Evolutionary conservation across 2,329 filamentous ascomycete genomes (phyloP).

Genomic region (Teratosphaeria destructans): DNA sequence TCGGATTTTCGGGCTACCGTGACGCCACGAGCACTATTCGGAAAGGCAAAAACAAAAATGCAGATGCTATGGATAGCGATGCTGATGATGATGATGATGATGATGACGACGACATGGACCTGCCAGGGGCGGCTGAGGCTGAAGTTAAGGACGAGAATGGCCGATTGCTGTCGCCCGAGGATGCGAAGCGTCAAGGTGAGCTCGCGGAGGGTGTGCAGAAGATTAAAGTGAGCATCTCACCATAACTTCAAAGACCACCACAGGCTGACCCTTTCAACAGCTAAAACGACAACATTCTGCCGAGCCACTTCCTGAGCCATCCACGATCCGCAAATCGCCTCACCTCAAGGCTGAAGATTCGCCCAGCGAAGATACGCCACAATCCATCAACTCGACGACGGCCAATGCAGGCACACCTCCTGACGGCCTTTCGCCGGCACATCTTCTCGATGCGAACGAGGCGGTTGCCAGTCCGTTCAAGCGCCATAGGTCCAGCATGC

Average conservation of each 20-base stretch:
- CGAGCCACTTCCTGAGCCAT: slow-evolving; percentile 47
- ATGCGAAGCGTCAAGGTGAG: slow-evolving; percentile 61
- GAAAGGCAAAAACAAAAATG: slow-evolving; percentile 39
- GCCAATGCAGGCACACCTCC: slow-evolving; percentile 25
- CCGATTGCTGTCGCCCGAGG: slow-evolving; percentile 52
- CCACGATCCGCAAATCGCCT: slow-evolving; percentile 35
- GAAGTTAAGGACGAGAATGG: slow-evolving; percentile 52
- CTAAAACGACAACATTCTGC: slow-evolving; percentile 72
- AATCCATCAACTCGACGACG: slow-evolving; percentile 19
- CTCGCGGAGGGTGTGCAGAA: slow-evolving; percentile 71
- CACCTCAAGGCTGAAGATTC: slow-evolving; percentile 27
- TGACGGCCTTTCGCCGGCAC: slow-evolving; percentile 13
- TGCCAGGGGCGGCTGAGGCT: slow-evolving; percentile 53
- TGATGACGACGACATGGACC: slow-evolving; percentile 45
- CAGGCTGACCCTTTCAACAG: slow-evolving; percentile 33
- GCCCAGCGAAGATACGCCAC: slow-evolving; percentile 32
- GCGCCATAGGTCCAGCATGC: slow-evolving; percentile 58
- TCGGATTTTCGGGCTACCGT: slow-evolving; percentile 82
- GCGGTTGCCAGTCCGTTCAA: slow-evolving; percentile 62
- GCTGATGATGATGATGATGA: slow-evolving; percentile 51
- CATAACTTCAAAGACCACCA: not conserved
- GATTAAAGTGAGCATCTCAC: slow-evolving; percentile 55
- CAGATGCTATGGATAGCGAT: slow-evolving; percentile 67
- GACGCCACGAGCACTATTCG: slow-evolving; percentile 37
- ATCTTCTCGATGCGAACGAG: slow-evolving; percentile 33